Base-by-base conservation (phyloP, 192 early-diverging fungal species). In the Coemansia sp. region DNA sequence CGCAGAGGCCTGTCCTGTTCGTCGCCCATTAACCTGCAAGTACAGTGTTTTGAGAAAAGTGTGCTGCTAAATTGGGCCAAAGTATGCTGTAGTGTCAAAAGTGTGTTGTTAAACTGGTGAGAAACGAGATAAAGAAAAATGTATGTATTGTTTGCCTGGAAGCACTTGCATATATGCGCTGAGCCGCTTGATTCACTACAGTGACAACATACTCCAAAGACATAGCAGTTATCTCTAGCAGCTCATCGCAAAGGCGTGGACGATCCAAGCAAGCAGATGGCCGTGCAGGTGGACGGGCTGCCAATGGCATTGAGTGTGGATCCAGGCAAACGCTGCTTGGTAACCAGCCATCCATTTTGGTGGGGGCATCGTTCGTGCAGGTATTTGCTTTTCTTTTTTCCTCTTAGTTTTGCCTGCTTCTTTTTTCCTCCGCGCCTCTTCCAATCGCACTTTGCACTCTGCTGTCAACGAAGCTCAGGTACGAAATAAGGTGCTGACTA, bases 401-500 rank as follows among this genome's bases (percentile, higher is more conserved):
- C 15, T 17, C 8, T 50, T 50, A 5, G 17, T 17, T 19, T 50
- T 47, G 46, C 15, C 19, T 19, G 49, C 19, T 8, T 50, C 19
- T 50, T 50, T 50, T 50, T 19, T 50, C 49, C 17, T 50, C 21
- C 15, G 10, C 40, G 12, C 40, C 15, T 15, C 40, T n/a, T 42
- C 40, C 15, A 42, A 15, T 42, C 15, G 40, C 40, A 42, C 15
- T n/a, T 42, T 42, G 40, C 40, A 42, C 40, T 23, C 31, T 26
- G 17, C 28, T 11, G 12, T 22, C 11, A 59, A 23, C 38, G 23
- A 54, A 54, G 52, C 52, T 54, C 52, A 54, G 52, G 52, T 54
- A 52, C 19, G 49, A 19, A 19, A 19, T 21, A 7, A 19, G 5
- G 49, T 19, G 21, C 49, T 50, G 19, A 50, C 19, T 22, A 19